Conservation (phyloP, 2,329 filamentous ascomycete species). For the Pseudogymnoascus sp. region DNA sequence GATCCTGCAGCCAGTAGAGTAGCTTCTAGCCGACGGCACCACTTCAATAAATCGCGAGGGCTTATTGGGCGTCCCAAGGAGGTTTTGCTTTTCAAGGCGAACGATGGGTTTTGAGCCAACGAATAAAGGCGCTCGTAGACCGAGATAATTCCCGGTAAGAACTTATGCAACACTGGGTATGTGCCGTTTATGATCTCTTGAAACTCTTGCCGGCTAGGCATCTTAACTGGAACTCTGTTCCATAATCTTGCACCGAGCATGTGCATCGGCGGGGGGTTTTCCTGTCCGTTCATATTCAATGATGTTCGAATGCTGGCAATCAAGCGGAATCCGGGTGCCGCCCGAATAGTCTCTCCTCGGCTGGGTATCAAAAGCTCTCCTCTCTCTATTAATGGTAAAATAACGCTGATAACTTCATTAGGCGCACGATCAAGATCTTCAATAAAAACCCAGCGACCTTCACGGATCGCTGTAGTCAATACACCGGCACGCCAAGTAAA, state of each 20-base stretch:
- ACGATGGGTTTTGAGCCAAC: conserved; percentile 34
- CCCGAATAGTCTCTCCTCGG: conserved; percentile 75
- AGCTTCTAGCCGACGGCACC: conserved; percentile 68
- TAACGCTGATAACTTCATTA: conserved; percentile 85
- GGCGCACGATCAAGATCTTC: conserved; percentile 94
- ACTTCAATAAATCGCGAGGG: conserved; percentile 79
- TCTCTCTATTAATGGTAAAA: conserved; percentile 85
- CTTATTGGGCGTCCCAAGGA: conserved; percentile 48
- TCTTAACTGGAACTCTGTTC: conserved; percentile 63
- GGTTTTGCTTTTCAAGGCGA: conserved; percentile 40
- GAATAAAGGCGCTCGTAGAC: conserved; percentile 49
- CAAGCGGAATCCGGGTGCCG: conserved; percentile 77
- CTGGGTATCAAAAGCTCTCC: conserved; percentile 86
- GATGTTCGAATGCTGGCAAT: conserved; percentile 84
- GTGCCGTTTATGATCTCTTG: conserved; percentile 62
- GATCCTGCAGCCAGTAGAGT: conserved; percentile 55
- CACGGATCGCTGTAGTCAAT: conserved; percentile 83
- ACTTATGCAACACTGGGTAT: conserved; percentile 61
- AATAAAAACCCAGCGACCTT: conserved; percentile 94
- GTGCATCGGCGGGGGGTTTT: conserved; percentile 55
- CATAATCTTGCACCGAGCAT: conserved; percentile 83
- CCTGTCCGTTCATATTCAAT: conserved; percentile 56
- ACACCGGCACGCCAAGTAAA: conserved; percentile 92
- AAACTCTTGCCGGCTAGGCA: conserved; percentile 62
- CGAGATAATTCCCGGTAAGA: conserved; percentile 48